Percentiles rank a stretch among this genome's conserved stretches.
These are phyloP conservation scores for Auricularia sp. DNA, from an alignment of 768 basidiomycete species.

Conservation along the genomic window DNA sequence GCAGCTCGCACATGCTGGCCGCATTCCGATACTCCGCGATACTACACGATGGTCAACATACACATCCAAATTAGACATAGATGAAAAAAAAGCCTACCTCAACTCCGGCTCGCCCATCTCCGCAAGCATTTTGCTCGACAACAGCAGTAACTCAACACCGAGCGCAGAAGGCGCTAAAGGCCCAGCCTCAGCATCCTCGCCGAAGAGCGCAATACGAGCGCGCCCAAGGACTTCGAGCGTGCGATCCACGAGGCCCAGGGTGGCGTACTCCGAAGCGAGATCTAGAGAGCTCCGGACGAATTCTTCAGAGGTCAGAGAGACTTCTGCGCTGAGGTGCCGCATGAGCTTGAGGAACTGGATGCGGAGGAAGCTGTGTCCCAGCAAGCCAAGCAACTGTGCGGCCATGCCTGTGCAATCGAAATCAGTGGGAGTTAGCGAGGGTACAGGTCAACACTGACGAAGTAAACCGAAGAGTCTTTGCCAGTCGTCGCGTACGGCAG, in stretches of 20 bases:
- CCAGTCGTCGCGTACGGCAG: constrained; percentile 6
- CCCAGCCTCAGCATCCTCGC: constrained; percentile 39
- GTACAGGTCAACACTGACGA: constrained; percentile 30
- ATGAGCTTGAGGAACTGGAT: constrained; percentile 57
- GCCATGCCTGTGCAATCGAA: constrained; percentile 34
- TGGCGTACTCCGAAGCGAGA: constrained; percentile 70
- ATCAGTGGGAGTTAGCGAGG: neutral
- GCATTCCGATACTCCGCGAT: constrained; percentile 48
- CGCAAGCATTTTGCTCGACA: constrained; percentile 44
- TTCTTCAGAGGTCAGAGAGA: constrained; percentile 38
- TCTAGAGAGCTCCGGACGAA: constrained; percentile 56
- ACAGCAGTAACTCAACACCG: constrained; percentile 55
- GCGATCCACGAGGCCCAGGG: constrained; percentile 61
- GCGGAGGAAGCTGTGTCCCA: constrained; percentile 56
- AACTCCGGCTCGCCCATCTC: neutral
- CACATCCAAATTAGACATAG: constrained; percentile 6
- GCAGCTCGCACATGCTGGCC: constrained; percentile 33
- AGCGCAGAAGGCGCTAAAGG: constrained; percentile 48
- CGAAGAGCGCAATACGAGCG: constrained; percentile 35
- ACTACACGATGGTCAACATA: neutral
- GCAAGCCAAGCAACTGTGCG: constrained; percentile 53
- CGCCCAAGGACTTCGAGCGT: constrained; percentile 59
- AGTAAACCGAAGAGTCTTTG: constrained; percentile 18
- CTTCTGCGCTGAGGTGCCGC: constrained; percentile 47
- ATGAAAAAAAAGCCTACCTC: constrained; percentile 15